Base-by-base conservation (phyloP, 352 stramenopile genomes). In the Thraustotheca clavata region DNA sequence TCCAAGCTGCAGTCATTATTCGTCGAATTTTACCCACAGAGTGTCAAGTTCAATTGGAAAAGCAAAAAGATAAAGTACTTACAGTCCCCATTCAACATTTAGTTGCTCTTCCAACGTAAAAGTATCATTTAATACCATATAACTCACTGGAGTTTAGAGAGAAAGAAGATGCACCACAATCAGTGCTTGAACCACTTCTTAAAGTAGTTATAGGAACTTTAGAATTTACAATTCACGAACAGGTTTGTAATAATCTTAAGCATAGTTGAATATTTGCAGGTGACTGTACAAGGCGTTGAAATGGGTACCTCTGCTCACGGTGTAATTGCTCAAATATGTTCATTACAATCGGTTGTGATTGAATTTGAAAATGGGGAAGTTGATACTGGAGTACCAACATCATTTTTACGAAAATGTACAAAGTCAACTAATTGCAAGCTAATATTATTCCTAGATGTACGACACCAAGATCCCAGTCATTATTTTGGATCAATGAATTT, bases 321-420 rank as follows among this genome's bases (percentile, higher is more conserved):
- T 2, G 8, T 35, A 18, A 63, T 63, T 27, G 27, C 38, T 20
- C 39, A 24, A 7, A 63, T 63, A 26, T 40, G 39, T 16, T 36
- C 34, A 3, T 18, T 49, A 11, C n/a, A 50, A 8, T 20, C 8
- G 26, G 55, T 63, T 16, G 18, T 63, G 1, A 22, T 63, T 31
- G 55, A 63, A n/a, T 63, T 49, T 29, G 55, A 63, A 26, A 52
- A 31, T 3, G 55, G 55, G 24, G 33, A 63, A 63, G 34, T 63
- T n/a, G 14, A 16, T 4, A 14, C 55, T n/a, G 16, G n/a, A 11
- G 55, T 63, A 2, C 55, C 55, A 2, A 26, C 34, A 8, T 20
- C 6, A 2, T 33, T 20, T 27, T 39, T 63, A 3, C 55, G 55
- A 8, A 63, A 63, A 63, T 46, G 55, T 63, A 36, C 16, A n/a